A percentile compares a stretch with the other conserved stretches of the same genome.
Evolutionary conservation across 2,329 filamentous ascomycete species (phyloP).

Genomic region (Ophiostoma ips): DNA sequence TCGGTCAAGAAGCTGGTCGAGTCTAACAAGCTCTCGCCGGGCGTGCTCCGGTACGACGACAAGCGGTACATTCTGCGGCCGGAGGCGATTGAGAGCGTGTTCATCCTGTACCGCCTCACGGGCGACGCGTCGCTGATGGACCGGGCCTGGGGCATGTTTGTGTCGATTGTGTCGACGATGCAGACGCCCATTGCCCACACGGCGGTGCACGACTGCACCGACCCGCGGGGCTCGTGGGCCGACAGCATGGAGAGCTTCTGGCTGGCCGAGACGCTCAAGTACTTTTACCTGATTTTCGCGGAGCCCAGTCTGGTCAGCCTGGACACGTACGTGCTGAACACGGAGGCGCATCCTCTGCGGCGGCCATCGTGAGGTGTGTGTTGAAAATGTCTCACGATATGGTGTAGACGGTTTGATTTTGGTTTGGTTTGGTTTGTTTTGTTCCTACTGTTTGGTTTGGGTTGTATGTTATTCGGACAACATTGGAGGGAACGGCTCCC

Average conservation of each 20-base stretch:
- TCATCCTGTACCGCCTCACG: conserved; percentile 62
- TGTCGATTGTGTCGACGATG: conserved; percentile 36
- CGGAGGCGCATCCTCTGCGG: conserved; percentile 38
- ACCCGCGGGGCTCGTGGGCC: conserved; percentile 31
- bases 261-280: conserved; percentile 55
- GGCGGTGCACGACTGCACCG: conserved; percentile 40
- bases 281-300: conserved; percentile 49
- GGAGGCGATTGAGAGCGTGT: conserved; percentile 70
- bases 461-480: no score
- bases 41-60: conserved; percentile 42
- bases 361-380: conserved; percentile 13
- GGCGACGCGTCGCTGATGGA: conserved; percentile 51
- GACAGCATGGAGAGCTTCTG: conserved; percentile 61
- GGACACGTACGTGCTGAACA: conserved; percentile 49
- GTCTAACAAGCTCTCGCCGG: conserved; percentile 32
- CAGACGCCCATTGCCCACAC: conserved; percentile 38
- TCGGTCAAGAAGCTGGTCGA: conserved; percentile 24
- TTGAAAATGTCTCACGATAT: background rate
- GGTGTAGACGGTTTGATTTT: background rate
- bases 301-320: conserved; percentile 44
- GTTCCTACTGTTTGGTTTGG: no score
- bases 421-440: background rate
- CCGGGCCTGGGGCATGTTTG: conserved; percentile 64
- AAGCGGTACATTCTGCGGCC: conserved; percentile 53
- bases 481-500: no score